These are phyloP conservation scores for Tuber aestivum DNA, from an alignment of 495 filamentous ascomycete genomes.

Conservation along the genomic window DNA sequence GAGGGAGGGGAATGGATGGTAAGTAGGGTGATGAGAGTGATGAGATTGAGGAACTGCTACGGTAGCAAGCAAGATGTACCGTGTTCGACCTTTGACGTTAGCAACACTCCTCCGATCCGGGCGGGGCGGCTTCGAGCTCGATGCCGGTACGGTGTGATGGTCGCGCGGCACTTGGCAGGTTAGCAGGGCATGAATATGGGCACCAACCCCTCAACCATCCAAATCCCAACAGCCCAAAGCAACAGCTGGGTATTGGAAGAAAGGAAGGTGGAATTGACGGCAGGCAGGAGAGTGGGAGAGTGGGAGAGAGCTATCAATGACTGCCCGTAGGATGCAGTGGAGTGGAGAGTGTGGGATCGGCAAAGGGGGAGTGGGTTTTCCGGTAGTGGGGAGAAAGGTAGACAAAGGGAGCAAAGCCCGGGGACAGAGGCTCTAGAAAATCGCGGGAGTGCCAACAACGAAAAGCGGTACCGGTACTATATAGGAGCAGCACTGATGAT, in stretches of 20 bases:
- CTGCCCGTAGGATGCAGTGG: neutral
- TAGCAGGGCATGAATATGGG: constrained; percentile 17
- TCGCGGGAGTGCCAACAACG: neutral
- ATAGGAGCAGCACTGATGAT: neutral
- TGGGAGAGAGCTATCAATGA: neutral
- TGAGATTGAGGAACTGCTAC: neutral
- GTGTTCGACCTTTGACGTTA: constrained; percentile 24
- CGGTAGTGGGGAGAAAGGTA: constrained; percentile 5
- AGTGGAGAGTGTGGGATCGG: neutral
- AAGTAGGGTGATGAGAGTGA: neutral
- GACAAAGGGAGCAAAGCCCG: neutral
- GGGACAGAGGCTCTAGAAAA: neutral
- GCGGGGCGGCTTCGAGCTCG: constrained; percentile 2
- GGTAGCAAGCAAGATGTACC: constrained; percentile 12
- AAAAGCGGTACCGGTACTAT: neutral
- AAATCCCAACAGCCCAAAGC: constrained; percentile 20
- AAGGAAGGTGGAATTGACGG: neutral
- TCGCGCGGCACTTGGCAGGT: constrained; percentile 29
- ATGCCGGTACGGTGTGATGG: constrained; percentile 19
- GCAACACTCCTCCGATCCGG: constrained; percentile 23
- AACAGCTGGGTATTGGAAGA: neutral
- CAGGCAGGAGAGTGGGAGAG: neutral
- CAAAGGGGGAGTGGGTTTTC: neutral
- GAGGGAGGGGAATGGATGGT: neutral
- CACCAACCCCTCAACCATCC: constrained; percentile 16